Evolutionary conservation across 2,329 filamentous ascomycete species (phyloP).

Genomic region (Trichoderma breve): DNA sequence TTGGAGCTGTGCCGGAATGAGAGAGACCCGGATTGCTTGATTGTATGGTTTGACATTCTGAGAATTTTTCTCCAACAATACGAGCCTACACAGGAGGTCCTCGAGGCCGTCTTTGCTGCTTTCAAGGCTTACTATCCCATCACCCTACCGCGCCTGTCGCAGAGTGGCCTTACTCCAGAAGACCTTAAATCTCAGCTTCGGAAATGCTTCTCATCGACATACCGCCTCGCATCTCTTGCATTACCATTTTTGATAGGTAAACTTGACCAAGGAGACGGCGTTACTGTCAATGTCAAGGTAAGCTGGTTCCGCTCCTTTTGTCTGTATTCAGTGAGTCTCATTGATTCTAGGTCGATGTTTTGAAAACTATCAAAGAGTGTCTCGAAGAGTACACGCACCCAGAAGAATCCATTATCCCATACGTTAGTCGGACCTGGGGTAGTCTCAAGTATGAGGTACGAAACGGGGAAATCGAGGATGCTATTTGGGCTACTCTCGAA

Average conservation of each 20-base stretch:
- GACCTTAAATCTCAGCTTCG: slow-evolving; percentile 54
- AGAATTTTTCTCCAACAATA: slow-evolving; percentile 46
- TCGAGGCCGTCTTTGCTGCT: slow-evolving; percentile 51
- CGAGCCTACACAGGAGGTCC: slow-evolving; percentile 42
- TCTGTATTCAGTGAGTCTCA: slow-evolving; percentile 18
- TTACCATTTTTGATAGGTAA: slow-evolving; percentile 57
- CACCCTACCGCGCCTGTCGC: slow-evolving; percentile 50
- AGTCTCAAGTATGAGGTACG: slow-evolving; percentile 63
- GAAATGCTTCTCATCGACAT: slow-evolving; percentile 52
- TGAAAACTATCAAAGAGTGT: slow-evolving; percentile 55
- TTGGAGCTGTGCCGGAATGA: slow-evolving; percentile 53
- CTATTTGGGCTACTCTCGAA: slow-evolving; percentile 54
- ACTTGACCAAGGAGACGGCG: slow-evolving; percentile 57
- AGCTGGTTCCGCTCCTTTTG: background rate
- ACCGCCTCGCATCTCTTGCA: slow-evolving; percentile 44
- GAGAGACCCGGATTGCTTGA: slow-evolving; percentile 55
- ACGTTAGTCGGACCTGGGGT: slow-evolving; percentile 52
- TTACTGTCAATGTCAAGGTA: slow-evolving; percentile 58
- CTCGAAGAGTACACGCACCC: slow-evolving; percentile 48
- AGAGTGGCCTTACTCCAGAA: slow-evolving; percentile 54
- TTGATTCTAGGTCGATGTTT: slow-evolving; percentile 47
- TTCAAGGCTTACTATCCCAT: slow-evolving; percentile 63
- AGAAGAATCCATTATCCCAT: slow-evolving; percentile 47
- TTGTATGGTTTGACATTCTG: slow-evolving; percentile 56
- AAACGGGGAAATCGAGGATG: slow-evolving; percentile 58